A percentile compares a stretch with the other conserved stretches of the same genome.
phyloP scores from a whole-genome alignment of 2,329 filamentous ascomycete genomes.

The Botrytis hyacinthi region DNA sequence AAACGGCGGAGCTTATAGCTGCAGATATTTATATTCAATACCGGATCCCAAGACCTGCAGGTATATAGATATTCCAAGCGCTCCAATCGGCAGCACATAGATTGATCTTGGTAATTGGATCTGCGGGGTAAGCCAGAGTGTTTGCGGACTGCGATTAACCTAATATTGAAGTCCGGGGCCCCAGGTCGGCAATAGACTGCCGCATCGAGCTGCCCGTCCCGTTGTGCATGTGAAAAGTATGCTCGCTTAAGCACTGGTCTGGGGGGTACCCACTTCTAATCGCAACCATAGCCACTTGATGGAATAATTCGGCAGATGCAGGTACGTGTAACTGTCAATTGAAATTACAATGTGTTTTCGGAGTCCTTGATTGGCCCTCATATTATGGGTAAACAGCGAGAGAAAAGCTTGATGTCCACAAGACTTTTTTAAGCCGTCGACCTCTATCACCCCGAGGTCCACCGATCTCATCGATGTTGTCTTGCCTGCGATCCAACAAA shows the following conservation, averaged over 20 bases:
- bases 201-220: background rate
- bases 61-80: background rate
- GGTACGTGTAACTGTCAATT: background rate
- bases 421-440: background rate
- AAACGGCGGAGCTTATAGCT: background rate
- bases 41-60: background rate
- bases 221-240: background rate
- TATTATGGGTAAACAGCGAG: background rate
- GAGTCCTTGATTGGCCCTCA: background rate
- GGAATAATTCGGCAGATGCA: background rate
- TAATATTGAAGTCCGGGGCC: background rate
- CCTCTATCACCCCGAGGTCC: background rate
- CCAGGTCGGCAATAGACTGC: background rate
- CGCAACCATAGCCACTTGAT: background rate
- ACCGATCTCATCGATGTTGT: background rate
- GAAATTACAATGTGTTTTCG: too few species aligned
- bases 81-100: background rate
- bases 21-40: constrained; percentile 1
- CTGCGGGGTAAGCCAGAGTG: background rate
- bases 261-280: background rate
- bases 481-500: background rate
- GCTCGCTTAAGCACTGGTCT: background rate
- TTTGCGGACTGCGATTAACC: background rate
- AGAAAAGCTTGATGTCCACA: background rate
- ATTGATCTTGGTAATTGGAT: background rate